Evolutionary conservation across 768 basidiomycete species (phyloP).

Genomic region (Auricularia sp.): DNA sequence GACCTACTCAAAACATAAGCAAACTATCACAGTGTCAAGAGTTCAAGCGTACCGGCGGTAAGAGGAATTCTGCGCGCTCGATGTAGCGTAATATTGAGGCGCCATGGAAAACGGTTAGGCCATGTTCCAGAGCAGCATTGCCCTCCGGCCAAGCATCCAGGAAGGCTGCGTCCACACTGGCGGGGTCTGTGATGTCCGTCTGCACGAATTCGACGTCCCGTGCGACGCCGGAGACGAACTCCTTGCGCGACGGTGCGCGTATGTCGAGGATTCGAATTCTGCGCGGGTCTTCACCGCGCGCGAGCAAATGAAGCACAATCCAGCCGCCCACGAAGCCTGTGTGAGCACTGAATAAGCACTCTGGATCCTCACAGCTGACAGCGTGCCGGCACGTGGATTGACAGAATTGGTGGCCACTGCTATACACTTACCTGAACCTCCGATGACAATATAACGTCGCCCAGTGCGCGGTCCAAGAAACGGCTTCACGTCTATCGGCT

Average conservation of each 20-base stretch:
- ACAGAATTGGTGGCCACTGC: not conserved
- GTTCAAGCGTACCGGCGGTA: constrained; percentile 21
- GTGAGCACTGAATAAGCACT: not conserved
- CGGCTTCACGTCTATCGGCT: not conserved
- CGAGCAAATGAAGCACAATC: constrained; percentile 58
- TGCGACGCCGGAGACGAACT: constrained; percentile 34
- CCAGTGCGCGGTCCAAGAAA: constrained; percentile 33
- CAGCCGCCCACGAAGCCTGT: constrained; percentile 70
- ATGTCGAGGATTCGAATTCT: constrained; percentile 61
- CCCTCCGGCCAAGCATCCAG: constrained; percentile 45
- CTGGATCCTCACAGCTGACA: too few species aligned
- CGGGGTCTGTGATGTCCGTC: constrained; percentile 46
- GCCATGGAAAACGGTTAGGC: constrained; percentile 64
- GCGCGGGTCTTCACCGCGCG: constrained; percentile 59
- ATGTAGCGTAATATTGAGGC: constrained; percentile 73
- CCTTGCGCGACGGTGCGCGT: constrained; percentile 45
- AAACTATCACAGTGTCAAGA: not conserved
- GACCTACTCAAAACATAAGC: constrained; percentile 22
- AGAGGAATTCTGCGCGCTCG: constrained; percentile 44
- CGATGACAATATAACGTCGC: constrained; percentile 64
- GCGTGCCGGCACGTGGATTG: too few species aligned
- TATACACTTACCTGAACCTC: constrained; percentile 42
- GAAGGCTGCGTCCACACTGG: constrained; percentile 51
- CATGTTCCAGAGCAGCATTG: constrained; percentile 13
- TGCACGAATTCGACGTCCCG: constrained; percentile 45